Evolutionary conservation across 2,329 filamentous ascomycete genomes (phyloP).

Genomic region (Dactylellina parvicollis): DNA sequence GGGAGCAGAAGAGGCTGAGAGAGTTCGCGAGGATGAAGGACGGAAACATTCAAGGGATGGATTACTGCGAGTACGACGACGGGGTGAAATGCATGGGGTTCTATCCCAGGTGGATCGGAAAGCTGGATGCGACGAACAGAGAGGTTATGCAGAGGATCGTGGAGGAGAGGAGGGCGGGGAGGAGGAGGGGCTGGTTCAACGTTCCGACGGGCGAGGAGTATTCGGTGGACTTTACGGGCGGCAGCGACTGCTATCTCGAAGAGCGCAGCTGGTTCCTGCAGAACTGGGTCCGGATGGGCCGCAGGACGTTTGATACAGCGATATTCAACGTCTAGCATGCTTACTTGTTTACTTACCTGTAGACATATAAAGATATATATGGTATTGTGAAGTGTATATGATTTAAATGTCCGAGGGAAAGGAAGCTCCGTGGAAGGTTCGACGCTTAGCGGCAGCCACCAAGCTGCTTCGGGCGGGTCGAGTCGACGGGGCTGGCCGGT

Average conservation of each 20-base stretch:
- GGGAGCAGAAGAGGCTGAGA: neutral
- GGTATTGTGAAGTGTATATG: neutral
- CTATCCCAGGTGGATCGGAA: slow-evolving; percentile 2
- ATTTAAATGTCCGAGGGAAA: no score
- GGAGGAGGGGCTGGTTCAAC: neutral
- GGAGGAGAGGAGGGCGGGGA: neutral
- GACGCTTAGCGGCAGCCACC: no score
- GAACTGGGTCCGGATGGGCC: neutral
- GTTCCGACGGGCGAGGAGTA: neutral
- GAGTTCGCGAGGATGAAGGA: neutral
- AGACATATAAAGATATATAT: neutral
- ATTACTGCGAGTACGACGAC: slow-evolving; percentile 6
- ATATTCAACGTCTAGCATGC: no score
- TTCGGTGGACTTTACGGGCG: neutral
- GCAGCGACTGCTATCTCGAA: neutral
- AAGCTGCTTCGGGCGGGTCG: neutral
- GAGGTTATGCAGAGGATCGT: slow-evolving; percentile 4
- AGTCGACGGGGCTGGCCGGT: no score
- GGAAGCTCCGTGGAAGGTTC: no score
- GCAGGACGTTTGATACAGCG: neutral
- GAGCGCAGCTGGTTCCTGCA: slow-evolving; percentile 16
- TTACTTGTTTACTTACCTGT: no score
- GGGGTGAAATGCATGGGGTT: neutral
- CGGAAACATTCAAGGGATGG: slow-evolving; percentile 1
- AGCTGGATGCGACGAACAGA: slow-evolving; percentile 8